Conservation (phyloP, 352 stramenopile species). For the Phytopythium delawarense region DNA sequence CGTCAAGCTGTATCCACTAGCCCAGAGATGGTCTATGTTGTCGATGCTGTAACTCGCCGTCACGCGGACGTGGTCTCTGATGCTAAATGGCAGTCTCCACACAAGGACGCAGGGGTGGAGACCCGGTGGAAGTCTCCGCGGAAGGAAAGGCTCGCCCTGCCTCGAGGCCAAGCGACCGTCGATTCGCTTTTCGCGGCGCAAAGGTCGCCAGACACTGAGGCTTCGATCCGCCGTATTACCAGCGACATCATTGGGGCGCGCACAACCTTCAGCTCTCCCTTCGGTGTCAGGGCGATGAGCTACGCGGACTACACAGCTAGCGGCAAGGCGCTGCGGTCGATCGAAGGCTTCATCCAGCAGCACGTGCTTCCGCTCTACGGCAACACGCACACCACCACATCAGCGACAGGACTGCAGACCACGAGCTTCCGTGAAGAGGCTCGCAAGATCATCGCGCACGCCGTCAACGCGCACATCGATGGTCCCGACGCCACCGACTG, state of each 20-base stretch:
- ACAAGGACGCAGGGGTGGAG: background rate
- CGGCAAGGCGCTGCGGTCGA: conserved; percentile 78
- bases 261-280: conserved; percentile 54
- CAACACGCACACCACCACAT: conserved; percentile 95
- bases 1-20: background rate
- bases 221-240: conserved; percentile 5
- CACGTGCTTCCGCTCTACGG: conserved; percentile 93
- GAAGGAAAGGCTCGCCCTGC: background rate
- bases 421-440: conserved; percentile 95
- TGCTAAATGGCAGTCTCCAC: background rate
- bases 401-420: conserved; percentile 64
- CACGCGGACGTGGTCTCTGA: background rate
- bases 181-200: conserved; percentile 35
- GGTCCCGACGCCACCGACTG: conserved; percentile 86
- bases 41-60: background rate
- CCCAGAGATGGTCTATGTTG: background rate
- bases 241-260: conserved; percentile 50
- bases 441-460: conserved; percentile 88
- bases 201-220: conserved; percentile 95
- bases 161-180: background rate
- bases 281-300: conserved; percentile 68
- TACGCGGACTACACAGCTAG: conserved; percentile 96
- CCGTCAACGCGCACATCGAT: conserved; percentile 77
- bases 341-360: conserved; percentile 89
- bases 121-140: background rate